A percentile compares a stretch with the other conserved stretches of the same genome.
phyloP scores from a whole-genome alignment of 2,329 filamentous ascomycete genomes.

The Ceratocystis cacaofunesta region DNA sequence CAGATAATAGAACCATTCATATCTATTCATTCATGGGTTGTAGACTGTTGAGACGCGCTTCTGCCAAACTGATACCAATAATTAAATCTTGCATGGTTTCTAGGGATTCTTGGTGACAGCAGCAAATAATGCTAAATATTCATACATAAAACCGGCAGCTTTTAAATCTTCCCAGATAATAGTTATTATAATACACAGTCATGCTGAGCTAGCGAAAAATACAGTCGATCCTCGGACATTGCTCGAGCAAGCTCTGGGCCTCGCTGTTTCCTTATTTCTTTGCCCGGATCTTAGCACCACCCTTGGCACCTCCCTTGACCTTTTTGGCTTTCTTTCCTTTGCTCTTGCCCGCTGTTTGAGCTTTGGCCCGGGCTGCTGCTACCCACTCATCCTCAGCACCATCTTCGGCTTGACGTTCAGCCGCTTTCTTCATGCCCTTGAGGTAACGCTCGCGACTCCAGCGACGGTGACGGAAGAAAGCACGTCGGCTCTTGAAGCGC shows the following conservation, averaged over 20 bases:
- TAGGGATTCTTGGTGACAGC: background rate
- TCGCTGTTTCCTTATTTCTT: slow-evolving; percentile 8
- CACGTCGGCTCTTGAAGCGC: slow-evolving; percentile 36
- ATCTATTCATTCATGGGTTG: background rate
- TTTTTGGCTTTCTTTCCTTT: slow-evolving; percentile 26
- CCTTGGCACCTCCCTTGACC: slow-evolving; percentile 26
- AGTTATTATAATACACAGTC: slow-evolving; percentile 4
- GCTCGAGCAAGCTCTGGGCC: background rate
- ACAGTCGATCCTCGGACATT: background rate
- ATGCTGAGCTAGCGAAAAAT: background rate
- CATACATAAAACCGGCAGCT: slow-evolving; percentile 1
- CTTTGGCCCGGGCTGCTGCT: slow-evolving; percentile 19
- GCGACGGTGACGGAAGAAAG: slow-evolving; percentile 31
- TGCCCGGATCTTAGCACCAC: slow-evolving; percentile 24
- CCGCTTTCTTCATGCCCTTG: slow-evolving; percentile 29
- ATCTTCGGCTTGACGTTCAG: slow-evolving; percentile 21
- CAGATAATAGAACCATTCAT: background rate
- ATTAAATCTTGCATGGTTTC: background rate
- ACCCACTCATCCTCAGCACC: slow-evolving; percentile 21
- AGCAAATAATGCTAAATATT: background rate
- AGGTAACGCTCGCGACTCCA: slow-evolving; percentile 31
- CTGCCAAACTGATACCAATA: background rate
- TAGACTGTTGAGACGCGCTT: background rate
- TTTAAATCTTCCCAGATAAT: background rate
- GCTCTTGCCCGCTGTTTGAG: slow-evolving; percentile 23